A percentile compares a stretch with the other conserved stretches of the same genome.
Conservation (phyloP, 163 green algal species). For the Chlamydomonas reinhardtii region DNA sequence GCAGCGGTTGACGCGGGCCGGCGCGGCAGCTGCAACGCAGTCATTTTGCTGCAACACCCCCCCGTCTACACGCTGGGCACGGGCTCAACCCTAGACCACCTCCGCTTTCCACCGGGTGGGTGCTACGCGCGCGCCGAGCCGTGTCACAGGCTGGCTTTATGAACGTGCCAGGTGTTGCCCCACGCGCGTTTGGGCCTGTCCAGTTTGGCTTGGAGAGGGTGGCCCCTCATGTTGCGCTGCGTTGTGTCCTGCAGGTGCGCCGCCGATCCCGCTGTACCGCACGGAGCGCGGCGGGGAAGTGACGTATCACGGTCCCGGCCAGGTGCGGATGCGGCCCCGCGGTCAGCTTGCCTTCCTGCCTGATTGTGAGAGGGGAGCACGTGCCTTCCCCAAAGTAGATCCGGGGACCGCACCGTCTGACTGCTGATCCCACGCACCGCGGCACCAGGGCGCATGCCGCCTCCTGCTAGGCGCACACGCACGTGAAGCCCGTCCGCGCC, state of each 20-base stretch:
- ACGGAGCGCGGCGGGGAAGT: conserved; percentile 96
- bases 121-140: too few species aligned
- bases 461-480: too few species aligned
- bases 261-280: conserved; percentile 75
- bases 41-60: conserved; percentile 86
- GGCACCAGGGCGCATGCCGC: too few species aligned
- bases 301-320: conserved; percentile 97
- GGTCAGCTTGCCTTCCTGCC: too few species aligned
- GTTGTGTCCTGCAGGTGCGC: background rate
- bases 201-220: too few species aligned
- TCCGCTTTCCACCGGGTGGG: conserved; percentile 83
- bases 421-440: too few species aligned
- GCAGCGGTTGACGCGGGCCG: background rate
- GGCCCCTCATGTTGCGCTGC: too few species aligned
- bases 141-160: background rate
- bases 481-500: too few species aligned
- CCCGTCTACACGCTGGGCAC: conserved; percentile 94
- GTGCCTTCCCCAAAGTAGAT: too few species aligned
- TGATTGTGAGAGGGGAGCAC: too few species aligned
- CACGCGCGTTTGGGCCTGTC: too few species aligned
- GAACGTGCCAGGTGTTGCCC: background rate
- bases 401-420: too few species aligned
- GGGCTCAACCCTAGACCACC: conserved; percentile 79
- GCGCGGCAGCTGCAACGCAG: background rate
- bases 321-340: conserved; percentile 71